phyloP scores from a whole-genome alignment of 1,284 basidiomycete genomes.

The Tilletia walkeri region DNA sequence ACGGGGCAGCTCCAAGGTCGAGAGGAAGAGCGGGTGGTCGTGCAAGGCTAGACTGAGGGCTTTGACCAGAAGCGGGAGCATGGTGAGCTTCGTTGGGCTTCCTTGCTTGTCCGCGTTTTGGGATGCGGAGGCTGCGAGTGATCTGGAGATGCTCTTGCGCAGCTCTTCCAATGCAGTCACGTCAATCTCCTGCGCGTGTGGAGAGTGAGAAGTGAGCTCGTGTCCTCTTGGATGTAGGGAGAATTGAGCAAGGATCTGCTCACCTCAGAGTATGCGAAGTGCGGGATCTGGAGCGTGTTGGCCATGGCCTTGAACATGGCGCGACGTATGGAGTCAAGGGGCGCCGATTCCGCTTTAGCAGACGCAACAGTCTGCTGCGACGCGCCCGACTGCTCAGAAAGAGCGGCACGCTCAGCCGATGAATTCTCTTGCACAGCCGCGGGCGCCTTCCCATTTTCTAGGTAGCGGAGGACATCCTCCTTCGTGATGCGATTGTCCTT shows the following conservation, averaged over 20 bases:
- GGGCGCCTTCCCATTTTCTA: neutral
- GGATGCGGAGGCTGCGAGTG: conserved; percentile 63
- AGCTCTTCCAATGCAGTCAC: conserved; percentile 73
- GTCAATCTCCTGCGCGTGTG: conserved; percentile 67
- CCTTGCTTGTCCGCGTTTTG: conserved; percentile 44
- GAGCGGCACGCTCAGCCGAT: too few species aligned
- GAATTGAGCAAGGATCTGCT: conserved; percentile 62
- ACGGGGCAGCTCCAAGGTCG: conserved; percentile 23
- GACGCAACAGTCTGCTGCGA: neutral
- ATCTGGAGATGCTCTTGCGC: conserved; percentile 68
- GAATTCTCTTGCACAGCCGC: too few species aligned
- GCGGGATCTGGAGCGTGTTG: conserved; percentile 62
- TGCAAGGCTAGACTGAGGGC: conserved; percentile 75
- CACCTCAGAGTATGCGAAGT: conserved; percentile 66
- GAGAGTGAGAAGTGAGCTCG: neutral
- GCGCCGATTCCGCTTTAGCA: conserved; percentile 19
- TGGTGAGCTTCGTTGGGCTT: conserved; percentile 67
- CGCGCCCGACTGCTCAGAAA: neutral
- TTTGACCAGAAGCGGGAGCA: conserved; percentile 83
- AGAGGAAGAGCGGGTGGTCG: conserved; percentile 75
- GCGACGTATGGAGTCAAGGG: conserved; percentile 43
- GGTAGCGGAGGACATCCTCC: conserved; percentile 62
- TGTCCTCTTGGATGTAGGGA: conserved; percentile 52
- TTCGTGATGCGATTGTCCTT: conserved; percentile 74
- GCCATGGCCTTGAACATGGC: conserved; percentile 57